Evolutionary conservation across 2,329 filamentous ascomycete genomes (phyloP).

Genomic region (Cladosporium austrohemisphaericum): DNA sequence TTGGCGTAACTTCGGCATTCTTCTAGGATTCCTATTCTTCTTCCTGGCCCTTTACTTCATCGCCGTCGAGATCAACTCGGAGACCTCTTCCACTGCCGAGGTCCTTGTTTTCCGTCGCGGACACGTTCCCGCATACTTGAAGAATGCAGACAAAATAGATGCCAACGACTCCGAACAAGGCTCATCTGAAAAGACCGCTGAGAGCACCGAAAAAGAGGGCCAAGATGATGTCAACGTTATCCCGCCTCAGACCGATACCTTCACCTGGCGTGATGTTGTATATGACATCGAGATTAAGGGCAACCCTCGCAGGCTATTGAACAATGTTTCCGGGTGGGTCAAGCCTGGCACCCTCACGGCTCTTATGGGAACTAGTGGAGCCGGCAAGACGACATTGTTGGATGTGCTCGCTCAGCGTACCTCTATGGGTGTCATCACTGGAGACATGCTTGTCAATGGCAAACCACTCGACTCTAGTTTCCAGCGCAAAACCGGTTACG

Average conservation of each 20-base stretch:
- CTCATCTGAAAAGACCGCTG: constrained; percentile 27
- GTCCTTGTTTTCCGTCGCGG: constrained; percentile 59
- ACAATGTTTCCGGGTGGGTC: constrained; percentile 48
- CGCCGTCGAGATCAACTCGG: constrained; percentile 62
- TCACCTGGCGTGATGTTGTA: constrained; percentile 52
- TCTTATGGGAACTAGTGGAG: constrained; percentile 56
- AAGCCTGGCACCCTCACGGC: constrained; percentile 49
- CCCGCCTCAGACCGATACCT: constrained; percentile 42
- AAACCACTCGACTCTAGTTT: constrained; percentile 52
- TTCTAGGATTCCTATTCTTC: constrained; percentile 60
- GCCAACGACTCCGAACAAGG: constrained; percentile 35
- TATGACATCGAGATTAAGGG: constrained; percentile 48
- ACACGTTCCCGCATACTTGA: constrained; percentile 41
- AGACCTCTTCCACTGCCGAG: constrained; percentile 61
- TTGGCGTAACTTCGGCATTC: constrained; percentile 63
- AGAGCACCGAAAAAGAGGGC: constrained; percentile 23
- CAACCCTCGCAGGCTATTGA: constrained; percentile 44
- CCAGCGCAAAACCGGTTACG: constrained; percentile 62
- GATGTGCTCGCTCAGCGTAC: constrained; percentile 68
- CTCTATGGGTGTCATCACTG: constrained; percentile 61
- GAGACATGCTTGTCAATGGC: constrained; percentile 62
- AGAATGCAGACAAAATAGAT: constrained; percentile 29
- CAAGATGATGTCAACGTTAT: constrained; percentile 36
- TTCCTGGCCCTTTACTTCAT: constrained; percentile 63
- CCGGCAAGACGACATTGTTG: constrained; percentile 80